Percentiles rank a stretch among this genome's conserved stretches.
These are phyloP conservation scores for Rubroboletus pulcherrimus DNA, from an alignment of 768 basidiomycete genomes.

Conservation along the genomic window DNA sequence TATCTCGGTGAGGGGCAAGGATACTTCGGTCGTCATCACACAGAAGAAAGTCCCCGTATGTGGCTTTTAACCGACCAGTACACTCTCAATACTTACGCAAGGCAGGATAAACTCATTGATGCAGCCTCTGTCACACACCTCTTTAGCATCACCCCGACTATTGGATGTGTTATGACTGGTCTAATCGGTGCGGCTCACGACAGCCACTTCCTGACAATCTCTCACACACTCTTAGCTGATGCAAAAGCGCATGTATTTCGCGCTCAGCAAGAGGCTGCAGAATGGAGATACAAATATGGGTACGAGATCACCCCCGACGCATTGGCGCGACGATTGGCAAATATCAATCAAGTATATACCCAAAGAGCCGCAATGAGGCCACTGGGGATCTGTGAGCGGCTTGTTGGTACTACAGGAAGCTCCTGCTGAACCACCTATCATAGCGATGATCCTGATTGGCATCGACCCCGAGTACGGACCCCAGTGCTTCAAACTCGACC, in stretches of 20 bases:
- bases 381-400: slow-evolving; percentile 79
- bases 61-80: slow-evolving; percentile 14
- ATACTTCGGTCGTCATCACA: slow-evolving; percentile 93
- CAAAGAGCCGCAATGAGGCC: slow-evolving; percentile 97
- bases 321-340: slow-evolving; percentile 90
- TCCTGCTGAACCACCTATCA: neutral
- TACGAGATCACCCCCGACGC: slow-evolving; percentile 98
- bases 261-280: slow-evolving; percentile 84
- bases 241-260: slow-evolving; percentile 85
- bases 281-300: slow-evolving; percentile 94
- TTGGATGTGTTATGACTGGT: slow-evolving; percentile 99
- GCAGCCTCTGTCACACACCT: slow-evolving; percentile 91
- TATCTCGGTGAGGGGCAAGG: slow-evolving; percentile 88
- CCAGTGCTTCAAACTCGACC: slow-evolving; percentile 98
- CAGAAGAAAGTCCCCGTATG: slow-evolving; percentile 97
- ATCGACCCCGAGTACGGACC: slow-evolving; percentile 88
- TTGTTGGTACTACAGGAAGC: neutral
- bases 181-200: slow-evolving; percentile 63
- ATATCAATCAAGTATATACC: slow-evolving; percentile 98
- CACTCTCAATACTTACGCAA: neutral
- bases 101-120: slow-evolving; percentile 94
- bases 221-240: slow-evolving; percentile 58
- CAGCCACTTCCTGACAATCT: neutral
- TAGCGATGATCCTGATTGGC: slow-evolving; percentile 96
- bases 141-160: slow-evolving; percentile 92